These are phyloP conservation scores for Cymbidium sinense DNA, from an alignment of 106 monocot species.

Conservation along the genomic window DNA sequence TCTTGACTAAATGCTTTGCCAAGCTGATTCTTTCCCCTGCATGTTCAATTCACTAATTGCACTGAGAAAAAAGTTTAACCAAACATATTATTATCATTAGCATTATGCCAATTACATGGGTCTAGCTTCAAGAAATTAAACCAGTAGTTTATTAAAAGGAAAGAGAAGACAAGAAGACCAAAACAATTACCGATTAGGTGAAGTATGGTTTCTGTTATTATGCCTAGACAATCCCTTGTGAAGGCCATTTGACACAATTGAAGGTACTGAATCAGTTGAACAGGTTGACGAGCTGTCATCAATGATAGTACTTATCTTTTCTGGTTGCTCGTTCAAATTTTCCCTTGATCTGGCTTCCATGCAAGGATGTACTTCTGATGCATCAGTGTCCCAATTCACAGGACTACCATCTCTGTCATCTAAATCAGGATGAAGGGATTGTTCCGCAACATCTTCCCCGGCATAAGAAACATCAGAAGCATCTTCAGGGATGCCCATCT, in stretches of 20 bases:
- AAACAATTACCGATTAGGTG: constrained; percentile 39
- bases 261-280: constrained; percentile 77
- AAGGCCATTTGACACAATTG: constrained; percentile 42
- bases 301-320: constrained; percentile 31
- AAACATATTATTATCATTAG: no score
- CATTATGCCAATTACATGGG: not conserved
- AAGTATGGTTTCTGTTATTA: constrained; percentile 20
- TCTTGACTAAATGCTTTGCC: constrained; percentile 24
- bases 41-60: constrained; percentile 7
- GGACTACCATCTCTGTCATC: constrained; percentile 46
- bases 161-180: not conserved
- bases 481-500: constrained; percentile 33
- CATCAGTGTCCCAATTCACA: constrained; percentile 59
- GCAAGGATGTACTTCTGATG: constrained; percentile 39
- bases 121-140: not conserved
- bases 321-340: not conserved
- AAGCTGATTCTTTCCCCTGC: constrained; percentile 43
- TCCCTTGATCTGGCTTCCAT: constrained; percentile 9
- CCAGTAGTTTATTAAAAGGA: not conserved
- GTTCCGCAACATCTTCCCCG: constrained; percentile 47
- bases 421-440: constrained; percentile 40
- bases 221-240: constrained; percentile 32
- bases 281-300: constrained; percentile 94
- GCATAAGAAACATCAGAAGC: constrained; percentile 58
- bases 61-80: not conserved